Evolutionary conservation across 2,329 filamentous ascomycete genomes (phyloP).

Genomic region (Coleophoma eucalyptorum): DNA sequence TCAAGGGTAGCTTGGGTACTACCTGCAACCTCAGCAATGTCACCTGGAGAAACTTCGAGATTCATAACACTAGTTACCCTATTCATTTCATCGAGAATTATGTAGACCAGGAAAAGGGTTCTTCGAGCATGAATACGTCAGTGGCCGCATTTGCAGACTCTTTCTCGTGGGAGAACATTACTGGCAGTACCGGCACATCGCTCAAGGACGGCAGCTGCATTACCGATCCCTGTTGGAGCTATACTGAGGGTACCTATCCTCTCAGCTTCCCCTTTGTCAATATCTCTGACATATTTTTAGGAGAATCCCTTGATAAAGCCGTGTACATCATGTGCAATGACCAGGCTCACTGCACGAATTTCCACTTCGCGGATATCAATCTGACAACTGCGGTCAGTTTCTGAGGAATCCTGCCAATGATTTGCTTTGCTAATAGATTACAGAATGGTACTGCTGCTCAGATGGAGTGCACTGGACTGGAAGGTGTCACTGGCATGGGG

Average conservation of each 20-base stretch:
- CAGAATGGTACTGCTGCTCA: constrained; percentile 12
- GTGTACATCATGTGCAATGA: too few relatives aligned
- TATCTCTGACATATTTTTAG: too few relatives aligned
- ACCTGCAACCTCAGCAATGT: constrained; percentile 17
- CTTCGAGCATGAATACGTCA: constrained; percentile 5
- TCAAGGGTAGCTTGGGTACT: constrained; percentile 18
- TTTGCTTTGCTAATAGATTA: not conserved
- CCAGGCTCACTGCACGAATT: constrained; percentile 14
- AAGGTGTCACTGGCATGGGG: constrained; percentile 16
- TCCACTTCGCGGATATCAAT: constrained; percentile 13
- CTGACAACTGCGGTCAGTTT: constrained; percentile 13
- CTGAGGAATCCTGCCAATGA: not conserved
- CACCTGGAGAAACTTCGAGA: constrained; percentile 16
- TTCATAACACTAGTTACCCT: constrained; percentile 18
- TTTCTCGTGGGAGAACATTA: constrained; percentile 17
- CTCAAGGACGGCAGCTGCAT: constrained; percentile 16
- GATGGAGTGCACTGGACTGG: constrained; percentile 18
- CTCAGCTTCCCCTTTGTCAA: too few relatives aligned
- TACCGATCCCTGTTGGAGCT: constrained; percentile 18
- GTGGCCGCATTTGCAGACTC: constrained; percentile 14
- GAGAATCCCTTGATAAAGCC: too few relatives aligned
- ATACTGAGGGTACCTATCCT: constrained; percentile 6
- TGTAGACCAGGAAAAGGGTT: constrained; percentile 14
- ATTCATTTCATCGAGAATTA: constrained; percentile 21
- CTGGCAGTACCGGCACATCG: constrained; percentile 5